These are phyloP conservation scores for Micractinium sp. DNA, from an alignment of 139 green algal genomes.

Conservation along the genomic window DNA sequence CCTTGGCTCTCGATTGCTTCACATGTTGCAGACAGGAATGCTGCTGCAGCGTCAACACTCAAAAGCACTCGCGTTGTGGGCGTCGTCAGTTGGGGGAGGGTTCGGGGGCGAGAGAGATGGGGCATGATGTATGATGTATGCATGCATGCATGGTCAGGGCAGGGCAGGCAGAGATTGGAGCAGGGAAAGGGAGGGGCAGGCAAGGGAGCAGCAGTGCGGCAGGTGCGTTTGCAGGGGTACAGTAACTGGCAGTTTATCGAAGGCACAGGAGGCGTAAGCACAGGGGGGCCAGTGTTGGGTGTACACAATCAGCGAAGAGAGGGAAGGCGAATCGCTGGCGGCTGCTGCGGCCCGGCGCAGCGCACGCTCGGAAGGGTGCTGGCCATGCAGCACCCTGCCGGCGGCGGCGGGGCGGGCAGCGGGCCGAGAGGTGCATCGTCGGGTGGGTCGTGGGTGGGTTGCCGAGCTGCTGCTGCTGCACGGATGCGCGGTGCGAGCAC, in stretches of 20 bases:
- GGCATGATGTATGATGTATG: neutral
- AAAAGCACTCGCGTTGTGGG: neutral
- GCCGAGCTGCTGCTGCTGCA: neutral
- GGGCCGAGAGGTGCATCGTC: neutral
- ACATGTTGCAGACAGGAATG: neutral
- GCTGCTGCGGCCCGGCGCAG: neutral
- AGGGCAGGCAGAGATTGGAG: neutral
- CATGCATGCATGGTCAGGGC: neutral
- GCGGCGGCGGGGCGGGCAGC: neutral
- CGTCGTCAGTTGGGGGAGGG: no score
- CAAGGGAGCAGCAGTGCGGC: slow-evolving; percentile 2
- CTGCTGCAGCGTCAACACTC: neutral
- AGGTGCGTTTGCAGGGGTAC: neutral
- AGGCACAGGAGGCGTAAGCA: slow-evolving; percentile 6
- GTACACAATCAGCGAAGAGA: neutral
- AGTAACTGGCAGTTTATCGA: slow-evolving; percentile 14
- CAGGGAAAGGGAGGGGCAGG: neutral
- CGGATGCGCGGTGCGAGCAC: no score
- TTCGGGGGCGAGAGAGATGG: no score
- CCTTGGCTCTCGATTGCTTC: no score
- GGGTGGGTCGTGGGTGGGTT: neutral
- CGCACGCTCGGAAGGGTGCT: neutral
- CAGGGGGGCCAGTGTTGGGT: neutral
- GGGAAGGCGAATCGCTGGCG: neutral
- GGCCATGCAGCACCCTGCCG: neutral